These are phyloP conservation scores for Paraphaeosphaeria sporulosa DNA, from an alignment of 2,329 filamentous ascomycete species.

Conservation along the genomic window DNA sequence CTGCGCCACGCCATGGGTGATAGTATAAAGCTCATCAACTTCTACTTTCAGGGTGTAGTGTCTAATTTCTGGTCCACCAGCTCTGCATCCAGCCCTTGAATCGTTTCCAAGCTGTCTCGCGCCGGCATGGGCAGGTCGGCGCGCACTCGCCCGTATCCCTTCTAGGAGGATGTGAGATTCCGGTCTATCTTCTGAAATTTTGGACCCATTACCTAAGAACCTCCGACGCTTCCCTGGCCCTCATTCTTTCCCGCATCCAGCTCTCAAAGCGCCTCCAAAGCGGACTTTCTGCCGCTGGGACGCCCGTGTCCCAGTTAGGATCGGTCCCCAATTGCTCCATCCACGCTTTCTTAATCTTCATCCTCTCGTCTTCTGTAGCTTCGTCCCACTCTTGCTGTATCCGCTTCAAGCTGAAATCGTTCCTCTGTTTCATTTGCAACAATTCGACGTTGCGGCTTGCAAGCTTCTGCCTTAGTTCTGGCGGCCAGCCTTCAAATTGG, in stretches of 20 bases:
- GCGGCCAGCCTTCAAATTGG: background rate
- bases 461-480: background rate
- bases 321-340: constrained; percentile 22
- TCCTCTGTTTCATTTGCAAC: background rate
- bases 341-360: constrained; percentile 16
- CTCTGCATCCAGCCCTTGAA: background rate
- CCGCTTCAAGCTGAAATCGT: background rate
- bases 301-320: constrained; percentile 19
- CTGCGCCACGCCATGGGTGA: background rate
- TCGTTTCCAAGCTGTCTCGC: constrained; percentile 7
- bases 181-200: no score
- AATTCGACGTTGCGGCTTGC: background rate
- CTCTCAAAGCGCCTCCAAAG: constrained; percentile 17
- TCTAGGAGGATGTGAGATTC: background rate
- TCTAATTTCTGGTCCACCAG: background rate
- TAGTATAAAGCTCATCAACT: background rate
- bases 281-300: constrained; percentile 11
- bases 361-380: background rate
- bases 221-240: no score
- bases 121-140: background rate
- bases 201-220: no score
- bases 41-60: no score
- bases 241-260: background rate
- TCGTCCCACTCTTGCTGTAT: background rate
- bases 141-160: constrained; percentile 16